Evolutionary conservation across 192 early-diverging fungal species (phyloP), one percentile per base, ranked within the genome.

Genomic region (Coemansia sp.): DNA sequence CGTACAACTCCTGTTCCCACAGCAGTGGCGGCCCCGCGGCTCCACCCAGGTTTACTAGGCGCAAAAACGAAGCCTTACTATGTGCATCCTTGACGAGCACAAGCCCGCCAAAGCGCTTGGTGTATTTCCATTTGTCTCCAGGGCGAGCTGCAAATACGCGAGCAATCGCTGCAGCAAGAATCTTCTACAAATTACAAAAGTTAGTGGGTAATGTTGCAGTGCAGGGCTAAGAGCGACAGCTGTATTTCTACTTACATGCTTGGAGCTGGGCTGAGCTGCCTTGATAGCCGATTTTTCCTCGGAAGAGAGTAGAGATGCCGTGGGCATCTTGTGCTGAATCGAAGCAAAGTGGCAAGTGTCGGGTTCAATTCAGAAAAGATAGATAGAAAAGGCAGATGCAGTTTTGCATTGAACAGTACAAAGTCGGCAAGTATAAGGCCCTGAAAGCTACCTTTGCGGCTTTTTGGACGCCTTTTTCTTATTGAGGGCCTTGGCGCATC

Each of bases 1-100:
- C 74, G 68, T 89, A 90, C 10, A 92, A 64, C 73, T 92, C 90
- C 68, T 92, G 90, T 66, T 92, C 90, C 90, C 90, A 92, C 27
- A 90, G 67, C 32, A 90, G 79, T n/a, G 84, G 80, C 43, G 71
- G 69, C 50, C 85, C 68, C 22, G 72, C 80, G 3, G 43, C 55
- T 5, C 69, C 69, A 69, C 70, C 74, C 7, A 92, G 64, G 53
- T 92, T 89, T 24, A 92, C 75, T 18, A 92, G 82, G 6, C 88
- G 84, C 65, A 92, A 82, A 32, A 86, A 85, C n/a, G 86, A 85
- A 14, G 86, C 82, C n/a, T 75, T 83, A 67, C 83, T 88, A 59
- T 79, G 83, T 49, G 83, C 68, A 54, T 90, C 88, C 56, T 75
- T 81, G n/a, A 89, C 82, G 57, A 93, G 85, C 7, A 82, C 82